Conservation (phyloP, 805 yeast species). For the Tanozyma kutaoensis region DNA sequence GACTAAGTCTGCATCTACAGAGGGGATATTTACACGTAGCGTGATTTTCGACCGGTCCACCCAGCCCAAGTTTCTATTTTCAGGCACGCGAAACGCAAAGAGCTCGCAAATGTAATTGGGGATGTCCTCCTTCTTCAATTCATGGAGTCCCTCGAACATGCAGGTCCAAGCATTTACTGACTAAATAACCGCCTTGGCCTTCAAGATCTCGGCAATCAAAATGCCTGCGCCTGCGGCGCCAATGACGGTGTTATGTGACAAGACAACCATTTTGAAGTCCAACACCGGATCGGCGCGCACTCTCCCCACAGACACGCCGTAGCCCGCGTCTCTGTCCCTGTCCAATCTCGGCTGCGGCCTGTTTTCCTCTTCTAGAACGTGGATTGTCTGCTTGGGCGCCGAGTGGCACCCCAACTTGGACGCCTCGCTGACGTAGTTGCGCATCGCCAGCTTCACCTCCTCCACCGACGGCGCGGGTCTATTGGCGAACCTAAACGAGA, state of each 20-base stretch:
- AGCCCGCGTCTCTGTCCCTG: slow-evolving; percentile 89
- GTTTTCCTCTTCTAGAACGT: slow-evolving; percentile 79
- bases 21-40: slow-evolving; percentile 10
- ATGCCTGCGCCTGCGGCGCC: slow-evolving; percentile 99
- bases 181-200: slow-evolving; percentile 63
- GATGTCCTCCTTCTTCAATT: slow-evolving; percentile 6
- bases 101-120: slow-evolving; percentile 20
- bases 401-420: slow-evolving; percentile 68
- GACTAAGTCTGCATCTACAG: slow-evolving; percentile 10
- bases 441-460: slow-evolving; percentile 55
- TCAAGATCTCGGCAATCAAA: slow-evolving; percentile 82
- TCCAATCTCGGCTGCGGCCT: slow-evolving; percentile 98
- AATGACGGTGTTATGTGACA: slow-evolving; percentile 92
- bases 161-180: no score
- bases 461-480: slow-evolving; percentile 80
- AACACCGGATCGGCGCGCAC: slow-evolving; percentile 86
- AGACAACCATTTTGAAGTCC: slow-evolving; percentile 92
- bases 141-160: no score
- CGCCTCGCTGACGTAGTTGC: slow-evolving; percentile 77
- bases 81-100: slow-evolving; percentile 14
- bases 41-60: slow-evolving; percentile 14
- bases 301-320: slow-evolving; percentile 91
- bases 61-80: slow-evolving; percentile 19
- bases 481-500: slow-evolving; percentile 69
- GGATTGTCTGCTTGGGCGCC: slow-evolving; percentile 88